Conservation (phyloP, 768 basidiomycete species). For the Serpula lacrymans region DNA sequence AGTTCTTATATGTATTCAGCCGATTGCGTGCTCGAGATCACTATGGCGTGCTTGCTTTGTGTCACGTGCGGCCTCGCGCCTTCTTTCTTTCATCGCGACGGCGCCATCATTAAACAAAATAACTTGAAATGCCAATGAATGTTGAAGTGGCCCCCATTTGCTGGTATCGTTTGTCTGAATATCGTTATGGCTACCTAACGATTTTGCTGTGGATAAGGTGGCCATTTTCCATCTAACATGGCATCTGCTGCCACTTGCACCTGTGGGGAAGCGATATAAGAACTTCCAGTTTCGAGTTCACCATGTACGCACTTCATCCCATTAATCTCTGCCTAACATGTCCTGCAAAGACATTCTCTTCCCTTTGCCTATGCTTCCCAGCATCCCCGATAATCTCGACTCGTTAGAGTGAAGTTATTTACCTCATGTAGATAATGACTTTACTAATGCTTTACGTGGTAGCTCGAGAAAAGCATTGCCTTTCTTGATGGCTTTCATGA, state of each 20-base stretch:
- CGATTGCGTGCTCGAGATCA: constrained; percentile 16
- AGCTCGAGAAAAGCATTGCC: constrained; percentile 3
- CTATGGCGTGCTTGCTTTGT: constrained; percentile 31
- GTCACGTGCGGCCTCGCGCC: constrained; percentile 19
- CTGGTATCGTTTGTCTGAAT: no score
- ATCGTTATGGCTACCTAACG: no score
- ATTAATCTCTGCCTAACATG: not conserved
- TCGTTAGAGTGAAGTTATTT: not conserved
- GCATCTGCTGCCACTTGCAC: no score
- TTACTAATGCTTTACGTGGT: not conserved
- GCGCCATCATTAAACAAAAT: no score
- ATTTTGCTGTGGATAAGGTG: no score
- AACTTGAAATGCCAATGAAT: no score
- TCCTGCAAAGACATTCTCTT: not conserved
- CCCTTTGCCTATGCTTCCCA: constrained; percentile 6
- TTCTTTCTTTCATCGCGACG: no score
- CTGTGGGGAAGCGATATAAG: no score
- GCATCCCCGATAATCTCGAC: constrained; percentile 5
- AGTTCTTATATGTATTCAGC: constrained; percentile 16
- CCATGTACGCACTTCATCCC: no score
- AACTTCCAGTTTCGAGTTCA: no score
- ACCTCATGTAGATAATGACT: not conserved
- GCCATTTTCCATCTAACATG: no score
- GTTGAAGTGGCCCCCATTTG: no score
- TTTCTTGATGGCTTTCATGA: constrained; percentile 7